Base-by-base conservation (phyloP, 2,329 filamentous ascomycete species). In the Fusarium sp. region DNA sequence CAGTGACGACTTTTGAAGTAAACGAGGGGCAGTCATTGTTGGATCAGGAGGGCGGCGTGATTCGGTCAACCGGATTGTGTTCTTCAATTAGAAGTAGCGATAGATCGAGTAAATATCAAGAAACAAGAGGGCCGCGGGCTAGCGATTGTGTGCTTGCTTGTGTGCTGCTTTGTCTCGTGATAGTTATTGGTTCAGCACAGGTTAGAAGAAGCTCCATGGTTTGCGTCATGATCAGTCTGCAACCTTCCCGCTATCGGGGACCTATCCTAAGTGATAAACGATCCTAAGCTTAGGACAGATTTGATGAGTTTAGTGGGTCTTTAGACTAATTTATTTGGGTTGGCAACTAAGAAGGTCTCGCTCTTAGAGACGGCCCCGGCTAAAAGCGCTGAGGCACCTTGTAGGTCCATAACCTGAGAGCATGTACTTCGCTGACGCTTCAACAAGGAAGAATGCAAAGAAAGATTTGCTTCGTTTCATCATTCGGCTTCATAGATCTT, bases 11-110 rank as follows among this genome's bases (percentile, higher is more conserved):
- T 62, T 62, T 44, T 56, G 54, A 51, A 77, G 57, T 35, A 76
- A 51, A 58, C 77, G 72, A 70, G 71, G 65, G 66, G 70, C 61
- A 58, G 66, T 63, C 77, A 78, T 78, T 51, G 33, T 57, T 47
- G 35, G 31, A 47, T 48, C 31, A 22, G 36, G 48, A 35, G 55
- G 44, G 38, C 41, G 30, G 61, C 44, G 47, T 35, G 53, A 50
- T 56, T 54, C 28, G 38, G 59, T 51, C 28, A 42, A 45, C 26
- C 10, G 44, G 14, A 4, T 31, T 24, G 4, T 15, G n/a, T 4
- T 24, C 41, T 39, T 16, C 13, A 22, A 31, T 42, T 18, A n/a
- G 10, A 22, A 42, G 10, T 6, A 28, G 22, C 18, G 6, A 15
- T 30, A 31, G 8, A 13, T n/a, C 22, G n/a, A 50, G 13, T 10